Conservation (phyloP, 1,284 basidiomycete genomes). For the Vanrija sp. region DNA sequence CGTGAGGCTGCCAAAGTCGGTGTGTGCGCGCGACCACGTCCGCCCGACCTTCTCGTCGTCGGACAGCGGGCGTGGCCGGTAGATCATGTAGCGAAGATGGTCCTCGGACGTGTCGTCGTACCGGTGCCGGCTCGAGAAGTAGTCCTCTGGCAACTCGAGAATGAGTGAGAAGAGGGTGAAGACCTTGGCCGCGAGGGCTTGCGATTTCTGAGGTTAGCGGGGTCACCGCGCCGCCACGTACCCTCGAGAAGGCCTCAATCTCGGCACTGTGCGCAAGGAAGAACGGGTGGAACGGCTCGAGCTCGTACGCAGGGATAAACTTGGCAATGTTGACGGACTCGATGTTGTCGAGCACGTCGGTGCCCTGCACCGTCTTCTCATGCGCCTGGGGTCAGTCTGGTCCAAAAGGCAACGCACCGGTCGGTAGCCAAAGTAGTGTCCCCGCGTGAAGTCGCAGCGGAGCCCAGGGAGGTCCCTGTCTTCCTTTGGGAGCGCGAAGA, state of each 20-base stretch:
- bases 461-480: constrained; percentile 8
- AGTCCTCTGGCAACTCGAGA: constrained; percentile 38
- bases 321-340: constrained; percentile 33
- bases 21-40: constrained; percentile 33
- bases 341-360: constrained; percentile 34
- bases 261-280: constrained; percentile 10
- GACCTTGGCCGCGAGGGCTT: constrained; percentile 17
- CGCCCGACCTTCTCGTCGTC: constrained; percentile 29
- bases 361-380: constrained; percentile 29
- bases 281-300: constrained; percentile 26
- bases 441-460: constrained; percentile 18
- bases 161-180: constrained; percentile 35
- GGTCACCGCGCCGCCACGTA: not conserved
- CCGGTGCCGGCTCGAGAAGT: constrained; percentile 34
- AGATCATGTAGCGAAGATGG: constrained; percentile 37
- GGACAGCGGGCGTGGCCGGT: constrained; percentile 30
- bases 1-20: constrained; percentile 33
- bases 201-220: constrained; percentile 1
- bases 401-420: constrained; percentile 6
- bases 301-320: constrained; percentile 23
- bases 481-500: constrained; percentile 25
- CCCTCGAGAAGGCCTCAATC: constrained; percentile 11
- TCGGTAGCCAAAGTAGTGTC: constrained; percentile 32
- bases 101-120: constrained; percentile 30
- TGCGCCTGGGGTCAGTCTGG: not conserved